Base-by-base conservation (phyloP, 495 filamentous ascomycete species). In the Talaromyces ruber region DNA sequence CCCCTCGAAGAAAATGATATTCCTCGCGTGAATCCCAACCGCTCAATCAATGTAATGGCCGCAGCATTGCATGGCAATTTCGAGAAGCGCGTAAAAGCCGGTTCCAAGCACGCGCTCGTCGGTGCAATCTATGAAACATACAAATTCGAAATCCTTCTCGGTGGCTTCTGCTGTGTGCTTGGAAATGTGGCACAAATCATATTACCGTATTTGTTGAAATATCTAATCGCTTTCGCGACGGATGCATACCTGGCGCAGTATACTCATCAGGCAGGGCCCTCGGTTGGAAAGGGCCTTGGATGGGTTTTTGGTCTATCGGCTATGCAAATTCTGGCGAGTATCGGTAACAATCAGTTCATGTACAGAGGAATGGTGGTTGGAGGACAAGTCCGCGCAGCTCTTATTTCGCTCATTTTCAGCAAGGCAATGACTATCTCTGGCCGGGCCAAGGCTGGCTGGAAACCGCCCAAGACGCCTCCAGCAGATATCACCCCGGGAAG, bases 51-150 rank as follows among this genome's bases (percentile, higher is more conserved):
- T 14, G 70, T 84, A 3, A 68, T 97, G 67, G 83, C 88, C 6
- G 70, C 72, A 9, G 87, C 82, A 65, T 72, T 94, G 29, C 76
- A 84, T 24, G 80, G 74, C 30, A 83, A 88, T 0, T 90, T 97
- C 66, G 74, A 88, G 61, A 81, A 77, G 58, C 82, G 91, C 4
- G 78, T 83, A 6, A 79, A 78, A 43, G 77, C 83, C 18, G 89
- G 89, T 24, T 83, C 85, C 37, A 88, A 90, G 66, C 82, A 87
- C 61, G 88, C 93, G 0, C 76, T 98, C 9, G 65, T 90, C 12
- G 88, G 84, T 77, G 90, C 93, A 4, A 67, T 98, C 58, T 89
- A 93, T 72, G 92, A 97, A 62, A 91, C 90, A 1, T 95, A 93
- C 78, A 85, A 87, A 65, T 75, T 78, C 62, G 93, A 97, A 68